A percentile compares a stretch with the other conserved stretches of the same genome.
Evolutionary conservation across 2,329 filamentous ascomycete species (phyloP).

Genomic region (Penicillium sp.): DNA sequence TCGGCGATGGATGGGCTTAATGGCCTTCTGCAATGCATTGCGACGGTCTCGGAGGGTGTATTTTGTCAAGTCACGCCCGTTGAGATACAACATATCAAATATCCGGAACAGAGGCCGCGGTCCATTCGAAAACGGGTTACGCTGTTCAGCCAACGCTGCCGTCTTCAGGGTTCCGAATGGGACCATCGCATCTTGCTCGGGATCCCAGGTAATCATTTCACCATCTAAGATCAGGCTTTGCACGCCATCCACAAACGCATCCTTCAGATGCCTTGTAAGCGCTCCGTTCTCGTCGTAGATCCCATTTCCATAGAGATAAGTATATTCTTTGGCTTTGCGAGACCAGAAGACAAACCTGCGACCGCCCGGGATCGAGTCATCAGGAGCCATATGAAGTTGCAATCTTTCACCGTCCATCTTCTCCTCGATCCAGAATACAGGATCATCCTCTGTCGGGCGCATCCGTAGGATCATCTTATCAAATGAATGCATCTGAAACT

Average conservation of each 20-base stretch:
- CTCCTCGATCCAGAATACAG: slow-evolving; percentile 94
- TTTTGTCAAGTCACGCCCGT: slow-evolving; percentile 73
- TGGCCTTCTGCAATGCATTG: slow-evolving; percentile 68
- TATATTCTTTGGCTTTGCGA: slow-evolving; percentile 93
- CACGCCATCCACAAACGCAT: slow-evolving; percentile 75
- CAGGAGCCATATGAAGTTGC: slow-evolving; percentile 87
- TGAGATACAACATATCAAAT: slow-evolving; percentile 90
- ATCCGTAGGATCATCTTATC: slow-evolving; percentile 73
- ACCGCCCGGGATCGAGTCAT: slow-evolving; percentile 66
- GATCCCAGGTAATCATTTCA: slow-evolving; percentile 99
- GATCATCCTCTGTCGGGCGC: slow-evolving; percentile 66
- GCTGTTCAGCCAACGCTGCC: slow-evolving; percentile 76
- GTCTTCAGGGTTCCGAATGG: slow-evolving; percentile 93
- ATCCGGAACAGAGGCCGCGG: slow-evolving; percentile 77
- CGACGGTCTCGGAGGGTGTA: slow-evolving; percentile 82
- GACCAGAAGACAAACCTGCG: slow-evolving; percentile 86
- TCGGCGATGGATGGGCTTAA: slow-evolving; percentile 69
- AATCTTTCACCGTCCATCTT: slow-evolving; percentile 96
- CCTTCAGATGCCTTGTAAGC: slow-evolving; percentile 74
- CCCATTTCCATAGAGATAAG: slow-evolving; percentile 82
- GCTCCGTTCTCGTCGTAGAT: slow-evolving; percentile 73
- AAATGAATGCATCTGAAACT: slow-evolving; percentile 83
- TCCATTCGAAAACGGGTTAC: slow-evolving; percentile 65
- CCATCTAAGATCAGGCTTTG: slow-evolving; percentile 89
- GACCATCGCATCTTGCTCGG: slow-evolving; percentile 76